phyloP scores from a whole-genome alignment of 2,329 filamentous ascomycete species.

The Stachybotrys elegans region DNA sequence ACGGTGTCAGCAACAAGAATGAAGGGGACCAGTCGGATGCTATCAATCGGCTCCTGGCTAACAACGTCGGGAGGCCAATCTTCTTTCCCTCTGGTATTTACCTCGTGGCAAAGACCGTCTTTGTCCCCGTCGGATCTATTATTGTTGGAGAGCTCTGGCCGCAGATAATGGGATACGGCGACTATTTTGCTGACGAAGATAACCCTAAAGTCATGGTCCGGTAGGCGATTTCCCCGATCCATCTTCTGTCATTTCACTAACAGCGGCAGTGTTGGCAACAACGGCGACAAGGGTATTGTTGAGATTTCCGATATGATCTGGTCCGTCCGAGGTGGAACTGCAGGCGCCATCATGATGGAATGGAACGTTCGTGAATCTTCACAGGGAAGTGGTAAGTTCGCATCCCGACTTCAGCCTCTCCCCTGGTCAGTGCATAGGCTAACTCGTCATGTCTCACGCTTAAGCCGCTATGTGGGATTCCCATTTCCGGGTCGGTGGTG shows the following conservation, averaged over 20 bases:
- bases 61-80: neutral
- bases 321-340: neutral
- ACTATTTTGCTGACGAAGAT: neutral
- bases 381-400: neutral
- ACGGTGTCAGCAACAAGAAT: neutral
- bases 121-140: neutral
- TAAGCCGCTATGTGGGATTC: slow-evolving; percentile 22
- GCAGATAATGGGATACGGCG: neutral
- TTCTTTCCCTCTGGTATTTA: neutral
- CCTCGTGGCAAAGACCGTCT: neutral
- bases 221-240: neutral
- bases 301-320: neutral
- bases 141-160: neutral
- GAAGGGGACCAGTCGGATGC: neutral
- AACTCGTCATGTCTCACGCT: neutral
- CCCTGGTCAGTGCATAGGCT: neutral
- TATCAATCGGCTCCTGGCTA: neutral
- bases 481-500: slow-evolving; percentile 38
- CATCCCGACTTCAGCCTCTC: neutral
- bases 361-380: neutral
- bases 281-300: neutral
- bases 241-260: neutral
- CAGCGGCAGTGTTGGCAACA: neutral
- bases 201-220: neutral
- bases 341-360: neutral